Percentiles rank a stretch among this genome's conserved stretches.
Conservation (phyloP, 2,329 filamentous ascomycete genomes). For the Pochonia chlamydosporia region DNA sequence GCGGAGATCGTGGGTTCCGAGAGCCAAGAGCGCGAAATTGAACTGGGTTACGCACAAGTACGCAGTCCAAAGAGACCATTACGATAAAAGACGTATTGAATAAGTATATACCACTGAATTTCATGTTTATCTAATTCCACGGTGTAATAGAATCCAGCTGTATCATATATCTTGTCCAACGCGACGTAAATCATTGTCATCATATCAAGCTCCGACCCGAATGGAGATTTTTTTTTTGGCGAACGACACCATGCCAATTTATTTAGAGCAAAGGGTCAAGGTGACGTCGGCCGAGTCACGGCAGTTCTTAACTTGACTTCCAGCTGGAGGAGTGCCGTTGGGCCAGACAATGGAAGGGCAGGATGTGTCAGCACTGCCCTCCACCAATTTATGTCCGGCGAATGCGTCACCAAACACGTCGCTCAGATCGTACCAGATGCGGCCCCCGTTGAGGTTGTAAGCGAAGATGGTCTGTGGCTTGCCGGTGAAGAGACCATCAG, state of each 20-base stretch:
- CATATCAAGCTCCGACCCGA: neutral
- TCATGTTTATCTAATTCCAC: too few species aligned
- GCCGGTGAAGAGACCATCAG: conserved; percentile 32
- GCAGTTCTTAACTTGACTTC: conserved; percentile 33
- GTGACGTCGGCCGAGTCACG: conserved; percentile 24
- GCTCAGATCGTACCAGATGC: conserved; percentile 34
- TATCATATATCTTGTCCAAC: too few species aligned
- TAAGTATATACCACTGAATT: too few species aligned
- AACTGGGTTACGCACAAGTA: too few species aligned
- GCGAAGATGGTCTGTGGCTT: conserved; percentile 34
- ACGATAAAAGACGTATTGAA: too few species aligned
- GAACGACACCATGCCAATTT: too few species aligned
- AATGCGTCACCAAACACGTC: conserved; percentile 35
- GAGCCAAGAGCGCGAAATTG: too few species aligned
- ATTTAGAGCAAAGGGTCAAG: conserved; percentile 26
- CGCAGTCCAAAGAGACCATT: too few species aligned
- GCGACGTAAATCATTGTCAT: too few species aligned
- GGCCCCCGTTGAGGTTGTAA: conserved; percentile 28
- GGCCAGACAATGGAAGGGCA: conserved; percentile 32
- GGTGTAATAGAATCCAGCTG: too few species aligned
- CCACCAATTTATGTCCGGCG: conserved; percentile 24
- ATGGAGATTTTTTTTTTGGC: too few species aligned
- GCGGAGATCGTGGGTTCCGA: too few species aligned
- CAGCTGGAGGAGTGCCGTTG: conserved; percentile 26
- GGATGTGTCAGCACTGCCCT: conserved; percentile 19